These are phyloP conservation scores for Cubamyces sp. DNA, from an alignment of 768 basidiomycete genomes.

Conservation along the genomic window DNA sequence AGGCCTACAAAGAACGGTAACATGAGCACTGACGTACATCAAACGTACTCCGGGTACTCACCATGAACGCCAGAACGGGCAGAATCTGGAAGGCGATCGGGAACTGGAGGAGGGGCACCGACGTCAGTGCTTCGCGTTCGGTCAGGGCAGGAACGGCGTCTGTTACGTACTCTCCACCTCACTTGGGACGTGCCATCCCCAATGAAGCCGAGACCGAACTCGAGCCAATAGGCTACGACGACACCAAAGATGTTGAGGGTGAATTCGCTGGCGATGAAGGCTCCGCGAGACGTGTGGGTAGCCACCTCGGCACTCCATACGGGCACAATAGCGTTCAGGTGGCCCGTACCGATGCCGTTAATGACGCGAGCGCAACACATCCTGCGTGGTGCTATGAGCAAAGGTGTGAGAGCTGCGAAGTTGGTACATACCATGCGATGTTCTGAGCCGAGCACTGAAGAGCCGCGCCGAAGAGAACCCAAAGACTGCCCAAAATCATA, in stretches of 20 bases:
- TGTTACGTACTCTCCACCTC: conserved; percentile 36
- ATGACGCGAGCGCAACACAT: conserved; percentile 50
- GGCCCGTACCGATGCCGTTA: conserved; percentile 49
- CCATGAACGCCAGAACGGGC: conserved; percentile 45
- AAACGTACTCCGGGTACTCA: conserved; percentile 14
- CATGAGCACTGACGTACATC: not conserved
- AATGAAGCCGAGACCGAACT: conserved; percentile 49
- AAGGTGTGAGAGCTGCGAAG: not conserved
- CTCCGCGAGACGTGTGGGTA: conserved; percentile 48
- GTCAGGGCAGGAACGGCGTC: not conserved
- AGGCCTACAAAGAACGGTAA: not conserved
- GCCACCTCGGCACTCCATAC: conserved; percentile 52
- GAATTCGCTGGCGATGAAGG: conserved; percentile 49
- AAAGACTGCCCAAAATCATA: conserved; percentile 44
- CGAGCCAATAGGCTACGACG: conserved; percentile 50
- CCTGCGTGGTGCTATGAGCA: conserved; percentile 33
- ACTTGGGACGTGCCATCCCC: conserved; percentile 46
- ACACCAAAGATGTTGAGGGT: conserved; percentile 47
- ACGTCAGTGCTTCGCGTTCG: not conserved
- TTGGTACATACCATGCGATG: conserved; percentile 40
- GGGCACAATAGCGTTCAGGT: conserved; percentile 48
- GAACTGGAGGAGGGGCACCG: conserved; percentile 34
- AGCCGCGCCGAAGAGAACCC: conserved; percentile 47
- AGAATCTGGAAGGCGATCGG: conserved; percentile 51
- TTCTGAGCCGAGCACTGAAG: conserved; percentile 49